phyloP scores from a whole-genome alignment of 2,329 filamentous ascomycete species.

The Aspergillus tubingensis region DNA sequence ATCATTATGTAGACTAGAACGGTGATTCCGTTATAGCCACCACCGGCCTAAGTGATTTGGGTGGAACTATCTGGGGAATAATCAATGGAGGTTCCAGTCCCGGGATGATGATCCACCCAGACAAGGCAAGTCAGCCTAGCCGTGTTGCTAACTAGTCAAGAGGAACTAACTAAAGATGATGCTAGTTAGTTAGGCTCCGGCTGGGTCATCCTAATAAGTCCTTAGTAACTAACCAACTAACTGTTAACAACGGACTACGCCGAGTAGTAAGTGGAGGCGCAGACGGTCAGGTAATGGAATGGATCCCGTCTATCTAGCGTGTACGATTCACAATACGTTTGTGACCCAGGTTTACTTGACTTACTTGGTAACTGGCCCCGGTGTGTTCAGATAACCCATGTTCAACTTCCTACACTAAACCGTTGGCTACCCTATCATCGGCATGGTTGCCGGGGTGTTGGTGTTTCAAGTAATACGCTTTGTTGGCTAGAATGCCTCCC shows the following conservation, averaged over 20 bases:
- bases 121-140: constrained; percentile 1
- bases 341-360: too few species aligned
- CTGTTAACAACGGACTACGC: background rate
- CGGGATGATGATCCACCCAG: constrained; percentile 16
- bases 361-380: too few species aligned
- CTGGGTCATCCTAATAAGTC: background rate
- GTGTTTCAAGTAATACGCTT: background rate
- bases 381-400: background rate
- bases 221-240: background rate
- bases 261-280: background rate
- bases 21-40: too few species aligned
- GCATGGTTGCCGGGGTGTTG: background rate
- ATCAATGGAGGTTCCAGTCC: constrained; percentile 4
- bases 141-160: too few species aligned
- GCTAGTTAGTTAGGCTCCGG: background rate
- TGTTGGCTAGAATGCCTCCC: background rate
- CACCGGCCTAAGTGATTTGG: background rate
- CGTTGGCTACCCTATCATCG: background rate
- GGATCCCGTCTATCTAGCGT: too few species aligned
- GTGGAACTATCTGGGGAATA: constrained; percentile 11
- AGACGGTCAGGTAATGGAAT: background rate
- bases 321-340: background rate
- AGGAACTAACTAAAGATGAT: background rate
- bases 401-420: background rate
- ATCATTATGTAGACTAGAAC: background rate